Conservation (phyloP, 306 rosid genomes). For the Rosa persica region DNA sequence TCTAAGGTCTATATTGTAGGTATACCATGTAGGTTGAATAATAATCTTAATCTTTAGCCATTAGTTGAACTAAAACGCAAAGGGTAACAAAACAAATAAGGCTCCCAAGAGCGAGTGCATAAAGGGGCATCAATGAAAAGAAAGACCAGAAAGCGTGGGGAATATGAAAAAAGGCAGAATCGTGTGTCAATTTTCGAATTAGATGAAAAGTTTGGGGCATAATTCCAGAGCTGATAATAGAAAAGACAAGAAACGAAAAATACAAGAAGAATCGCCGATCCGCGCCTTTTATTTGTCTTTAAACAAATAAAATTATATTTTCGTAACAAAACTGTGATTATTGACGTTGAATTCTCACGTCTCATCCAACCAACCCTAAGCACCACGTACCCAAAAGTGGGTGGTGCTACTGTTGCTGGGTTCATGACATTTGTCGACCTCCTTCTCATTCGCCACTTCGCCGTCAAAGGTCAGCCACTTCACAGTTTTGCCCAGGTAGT, state of each 20-base stretch:
- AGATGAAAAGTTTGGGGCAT: not conserved
- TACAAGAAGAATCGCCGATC: conserved; percentile 16
- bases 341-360: not conserved
- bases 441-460: not conserved
- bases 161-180: not conserved
- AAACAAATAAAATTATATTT: not conserved
- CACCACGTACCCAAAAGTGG: not conserved
- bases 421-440: not conserved
- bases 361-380: conserved; percentile 5
- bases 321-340: not conserved
- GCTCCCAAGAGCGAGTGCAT: too few relatives aligned
- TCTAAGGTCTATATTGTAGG: not conserved
- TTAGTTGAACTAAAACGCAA: not conserved
- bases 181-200: not conserved
- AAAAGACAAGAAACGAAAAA: conserved; percentile 6
- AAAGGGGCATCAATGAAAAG: not conserved
- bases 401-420: not conserved
- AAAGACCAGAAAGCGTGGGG: not conserved
- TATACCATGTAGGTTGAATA: not conserved
- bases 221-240: not conserved
- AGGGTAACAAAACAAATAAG: not conserved
- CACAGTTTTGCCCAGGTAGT: too few relatives aligned
- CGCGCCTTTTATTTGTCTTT: conserved; percentile 27
- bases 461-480: too few relatives aligned
- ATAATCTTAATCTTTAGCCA: not conserved